Conservation (phyloP, 139 green algal genomes). For the Closterium sp. region DNA sequence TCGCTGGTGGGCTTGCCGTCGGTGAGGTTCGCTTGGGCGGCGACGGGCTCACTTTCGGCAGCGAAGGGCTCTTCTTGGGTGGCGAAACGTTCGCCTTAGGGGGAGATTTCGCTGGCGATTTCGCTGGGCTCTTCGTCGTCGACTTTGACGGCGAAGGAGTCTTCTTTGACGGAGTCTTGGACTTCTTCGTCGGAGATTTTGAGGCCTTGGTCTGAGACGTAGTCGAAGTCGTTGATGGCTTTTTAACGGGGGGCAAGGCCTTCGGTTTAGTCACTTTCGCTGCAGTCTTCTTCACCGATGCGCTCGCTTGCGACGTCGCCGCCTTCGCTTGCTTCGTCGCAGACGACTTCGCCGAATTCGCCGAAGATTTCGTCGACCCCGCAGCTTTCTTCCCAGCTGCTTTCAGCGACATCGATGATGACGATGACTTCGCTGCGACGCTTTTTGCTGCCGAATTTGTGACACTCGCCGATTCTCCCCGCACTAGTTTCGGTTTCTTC, state of each 20-base stretch:
- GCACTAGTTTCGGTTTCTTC: background rate
- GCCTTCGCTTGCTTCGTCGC: background rate
- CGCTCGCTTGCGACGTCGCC: background rate
- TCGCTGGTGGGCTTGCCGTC: background rate
- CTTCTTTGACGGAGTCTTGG: background rate
- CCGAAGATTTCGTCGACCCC: background rate
- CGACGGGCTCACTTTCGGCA: background rate
- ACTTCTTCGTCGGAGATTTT: background rate
- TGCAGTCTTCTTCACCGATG: background rate
- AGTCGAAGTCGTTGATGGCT: too few species aligned
- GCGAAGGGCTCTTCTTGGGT: background rate
- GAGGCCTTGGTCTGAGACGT: background rate
- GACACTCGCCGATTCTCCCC: background rate
- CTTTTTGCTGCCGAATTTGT: background rate
- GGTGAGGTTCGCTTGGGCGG: background rate
- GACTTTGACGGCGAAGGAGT: background rate
- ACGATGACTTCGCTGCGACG: background rate
- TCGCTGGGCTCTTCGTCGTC: background rate
- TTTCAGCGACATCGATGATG: background rate
- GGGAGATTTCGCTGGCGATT: background rate
- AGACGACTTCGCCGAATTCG: background rate
- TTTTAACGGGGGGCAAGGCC: background rate
- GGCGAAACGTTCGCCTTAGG: background rate
- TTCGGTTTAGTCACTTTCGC: background rate
- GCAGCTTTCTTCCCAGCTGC: background rate